Conservation (phyloP, 2,329 filamentous ascomycete species). For the Neopestalotiopsis rosae region DNA sequence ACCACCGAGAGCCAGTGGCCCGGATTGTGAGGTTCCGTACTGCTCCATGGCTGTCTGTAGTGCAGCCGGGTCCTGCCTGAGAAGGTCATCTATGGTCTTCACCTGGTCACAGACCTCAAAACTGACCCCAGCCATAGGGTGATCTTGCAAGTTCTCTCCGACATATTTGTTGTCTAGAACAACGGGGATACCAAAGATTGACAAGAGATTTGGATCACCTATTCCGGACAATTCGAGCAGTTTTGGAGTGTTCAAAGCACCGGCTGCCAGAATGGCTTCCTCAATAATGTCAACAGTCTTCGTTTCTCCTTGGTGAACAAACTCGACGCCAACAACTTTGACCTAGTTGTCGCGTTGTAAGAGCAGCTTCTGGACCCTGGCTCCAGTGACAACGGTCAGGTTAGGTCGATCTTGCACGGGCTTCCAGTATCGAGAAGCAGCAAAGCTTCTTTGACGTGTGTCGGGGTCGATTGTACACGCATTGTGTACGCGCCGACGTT, state of each 20-base stretch:
- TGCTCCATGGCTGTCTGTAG: constrained; percentile 28
- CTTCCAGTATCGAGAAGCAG: constrained; percentile 21
- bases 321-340: constrained; percentile 1
- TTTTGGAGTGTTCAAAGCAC: constrained; percentile 48
- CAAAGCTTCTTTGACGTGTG: constrained; percentile 20
- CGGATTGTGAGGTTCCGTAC: constrained; percentile 25
- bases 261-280: constrained; percentile 50
- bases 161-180: constrained; percentile 42
- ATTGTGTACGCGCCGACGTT: constrained; percentile 14
- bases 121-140: constrained; percentile 28
- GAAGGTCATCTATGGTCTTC: constrained; percentile 29
- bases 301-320: constrained; percentile 20
- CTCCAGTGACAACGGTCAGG: constrained; percentile 20
- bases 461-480: constrained; percentile 20
- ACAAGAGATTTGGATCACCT: constrained; percentile 40
- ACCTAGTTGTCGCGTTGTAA: constrained; percentile 13
- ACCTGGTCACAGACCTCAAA: constrained; percentile 28
- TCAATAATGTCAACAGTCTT: constrained; percentile 32
- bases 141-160: constrained; percentile 46
- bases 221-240: constrained; percentile 50
- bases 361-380: constrained; percentile 19
- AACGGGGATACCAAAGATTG: constrained; percentile 35
- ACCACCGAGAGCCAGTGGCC: constrained; percentile 29
- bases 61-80: constrained; percentile 25
- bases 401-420: constrained; percentile 16